Evolutionary conservation across 352 stramenopile genomes (phyloP).

Genomic region (Pythium apleroticum): DNA sequence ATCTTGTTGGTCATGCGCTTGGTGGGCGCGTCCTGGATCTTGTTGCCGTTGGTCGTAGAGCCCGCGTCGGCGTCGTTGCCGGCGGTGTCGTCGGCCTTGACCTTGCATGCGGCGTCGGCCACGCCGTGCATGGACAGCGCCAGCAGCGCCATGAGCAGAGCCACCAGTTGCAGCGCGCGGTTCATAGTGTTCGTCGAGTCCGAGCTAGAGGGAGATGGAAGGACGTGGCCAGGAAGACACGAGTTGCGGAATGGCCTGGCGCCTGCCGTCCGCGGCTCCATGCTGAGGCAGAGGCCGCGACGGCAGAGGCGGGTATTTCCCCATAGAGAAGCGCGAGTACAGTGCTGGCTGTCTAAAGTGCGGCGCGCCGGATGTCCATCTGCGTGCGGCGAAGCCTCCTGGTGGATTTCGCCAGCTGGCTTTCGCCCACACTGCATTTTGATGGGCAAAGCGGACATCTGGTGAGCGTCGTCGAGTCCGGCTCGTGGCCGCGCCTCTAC

Average conservation of each 20-base stretch:
- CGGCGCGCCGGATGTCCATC: not conserved
- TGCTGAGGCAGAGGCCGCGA: slow-evolving; percentile 4
- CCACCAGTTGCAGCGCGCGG: slow-evolving; percentile 30
- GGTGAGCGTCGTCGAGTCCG: not conserved
- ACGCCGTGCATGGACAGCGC: slow-evolving; percentile 19
- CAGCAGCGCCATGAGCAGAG: slow-evolving; percentile 24
- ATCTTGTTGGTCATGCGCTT: slow-evolving; percentile 39
- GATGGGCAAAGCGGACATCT: not conserved
- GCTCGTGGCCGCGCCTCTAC: slow-evolving; percentile 17
- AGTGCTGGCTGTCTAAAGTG: not conserved
- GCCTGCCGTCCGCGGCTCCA: not conserved
- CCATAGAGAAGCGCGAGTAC: not conserved
- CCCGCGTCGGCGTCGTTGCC: slow-evolving; percentile 19
- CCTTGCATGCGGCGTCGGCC: slow-evolving; percentile 33
- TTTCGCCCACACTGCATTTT: not conserved
- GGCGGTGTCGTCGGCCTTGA: slow-evolving; percentile 28
- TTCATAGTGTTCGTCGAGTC: slow-evolving; percentile 24
- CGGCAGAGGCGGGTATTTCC: slow-evolving; percentile 2
- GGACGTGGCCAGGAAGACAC: slow-evolving; percentile 2
- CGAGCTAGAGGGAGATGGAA: not conserved
- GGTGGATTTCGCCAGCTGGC: slow-evolving; percentile 5
- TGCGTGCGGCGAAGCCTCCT: slow-evolving; percentile 1
- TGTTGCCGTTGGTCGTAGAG: slow-evolving; percentile 25
- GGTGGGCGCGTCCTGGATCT: slow-evolving; percentile 31
- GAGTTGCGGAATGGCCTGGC: slow-evolving; percentile 16